Evolutionary conservation across 2,329 filamentous ascomycete species (phyloP).

Genomic region (Pestalotiopsis sp.): DNA sequence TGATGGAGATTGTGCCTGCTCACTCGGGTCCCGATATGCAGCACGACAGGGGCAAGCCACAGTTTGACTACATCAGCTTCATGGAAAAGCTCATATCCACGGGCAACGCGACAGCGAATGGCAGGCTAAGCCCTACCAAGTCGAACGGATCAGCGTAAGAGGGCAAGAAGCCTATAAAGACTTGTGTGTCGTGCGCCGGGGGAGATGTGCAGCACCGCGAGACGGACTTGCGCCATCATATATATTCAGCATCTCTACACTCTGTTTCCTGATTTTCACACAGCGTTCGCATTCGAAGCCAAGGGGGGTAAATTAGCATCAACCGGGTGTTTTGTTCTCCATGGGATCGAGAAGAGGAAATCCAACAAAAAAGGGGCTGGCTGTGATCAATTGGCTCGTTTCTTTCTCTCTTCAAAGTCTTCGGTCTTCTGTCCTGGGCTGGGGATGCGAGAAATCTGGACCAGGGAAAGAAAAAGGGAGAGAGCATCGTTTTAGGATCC

Average conservation of each 20-base stretch:
- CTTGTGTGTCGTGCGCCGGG: background rate
- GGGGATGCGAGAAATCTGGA: background rate
- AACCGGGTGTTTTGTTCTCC: background rate
- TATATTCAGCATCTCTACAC: background rate
- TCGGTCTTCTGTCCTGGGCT: background rate
- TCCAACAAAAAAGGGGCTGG: background rate
- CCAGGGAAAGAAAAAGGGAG: background rate
- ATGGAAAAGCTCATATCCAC: constrained; percentile 80
- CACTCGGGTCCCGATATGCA: constrained; percentile 86
- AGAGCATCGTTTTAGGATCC: background rate
- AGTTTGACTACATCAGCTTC: constrained; percentile 96
- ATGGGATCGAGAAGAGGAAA: background rate
- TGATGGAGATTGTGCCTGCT: constrained; percentile 82
- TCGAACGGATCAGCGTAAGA: constrained; percentile 25
- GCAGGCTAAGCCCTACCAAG: constrained; percentile 31
- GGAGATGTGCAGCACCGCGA: background rate
- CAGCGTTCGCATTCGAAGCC: constrained; percentile 3
- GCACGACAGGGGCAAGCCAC: constrained; percentile 79
- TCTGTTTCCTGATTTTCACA: background rate
- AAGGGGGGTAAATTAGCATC: background rate
- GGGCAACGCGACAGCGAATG: constrained; percentile 31
- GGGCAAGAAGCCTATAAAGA: background rate
- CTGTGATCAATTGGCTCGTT: background rate
- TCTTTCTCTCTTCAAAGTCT: background rate
- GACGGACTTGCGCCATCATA: background rate